Evolutionary conservation across 2,329 filamentous ascomycete genomes (phyloP).

Genomic region (Kalaharituber pfeilii): DNA sequence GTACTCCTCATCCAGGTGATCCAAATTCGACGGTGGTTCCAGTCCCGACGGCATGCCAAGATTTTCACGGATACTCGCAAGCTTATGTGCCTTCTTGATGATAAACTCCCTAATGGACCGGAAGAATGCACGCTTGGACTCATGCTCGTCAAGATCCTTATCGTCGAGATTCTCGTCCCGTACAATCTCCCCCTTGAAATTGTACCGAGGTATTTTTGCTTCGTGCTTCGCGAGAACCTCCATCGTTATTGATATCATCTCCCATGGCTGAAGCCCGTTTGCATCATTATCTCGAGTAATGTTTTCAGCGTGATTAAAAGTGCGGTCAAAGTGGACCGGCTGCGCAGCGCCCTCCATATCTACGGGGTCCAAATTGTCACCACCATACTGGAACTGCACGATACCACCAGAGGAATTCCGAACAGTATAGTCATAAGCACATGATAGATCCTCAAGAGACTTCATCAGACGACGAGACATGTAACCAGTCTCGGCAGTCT

Average conservation of each 20-base stretch:
- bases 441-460: constrained; percentile 83
- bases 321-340: constrained; percentile 81
- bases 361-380: constrained; percentile 84
- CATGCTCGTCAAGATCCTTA: constrained; percentile 47
- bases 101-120: constrained; percentile 61
- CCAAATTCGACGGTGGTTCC: constrained; percentile 16
- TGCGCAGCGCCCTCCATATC: constrained; percentile 93
- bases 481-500: constrained; percentile 96
- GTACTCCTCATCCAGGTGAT: constrained; percentile 23
- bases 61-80: constrained; percentile 37
- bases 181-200: constrained; percentile 18
- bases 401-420: constrained; percentile 75
- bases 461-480: constrained; percentile 99
- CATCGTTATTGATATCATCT: constrained; percentile 53
- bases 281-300: constrained; percentile 66
- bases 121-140: constrained; percentile 69
- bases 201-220: constrained; percentile 20
- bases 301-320: constrained; percentile 65
- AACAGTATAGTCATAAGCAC: constrained; percentile 86
- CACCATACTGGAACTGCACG: constrained; percentile 94
- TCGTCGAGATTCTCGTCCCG: constrained; percentile 18
- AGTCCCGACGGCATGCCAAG: constrained; percentile 33
- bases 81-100: constrained; percentile 28
- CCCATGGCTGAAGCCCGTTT: constrained; percentile 50
- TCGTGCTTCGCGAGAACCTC: constrained; percentile 43